phyloP scores from a whole-genome alignment of 306 rosid species.

The Trifolium subterraneum region DNA sequence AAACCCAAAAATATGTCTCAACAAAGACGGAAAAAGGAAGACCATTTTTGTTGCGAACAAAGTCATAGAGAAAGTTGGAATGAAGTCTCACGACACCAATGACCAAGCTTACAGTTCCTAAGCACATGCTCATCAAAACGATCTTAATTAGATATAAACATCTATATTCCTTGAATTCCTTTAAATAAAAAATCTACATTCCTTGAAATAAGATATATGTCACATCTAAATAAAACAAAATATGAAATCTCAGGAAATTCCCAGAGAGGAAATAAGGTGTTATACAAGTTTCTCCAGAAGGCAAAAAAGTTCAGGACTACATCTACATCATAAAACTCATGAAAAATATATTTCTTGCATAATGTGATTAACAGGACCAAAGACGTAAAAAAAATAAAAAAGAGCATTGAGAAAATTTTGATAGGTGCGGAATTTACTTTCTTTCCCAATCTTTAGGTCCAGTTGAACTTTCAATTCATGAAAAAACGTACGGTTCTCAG shows the following conservation, averaged over 20 bases:
- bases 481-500: constrained; percentile 19
- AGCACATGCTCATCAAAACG: too few relatives aligned
- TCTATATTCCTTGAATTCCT: too few relatives aligned
- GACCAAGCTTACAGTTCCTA: too few relatives aligned
- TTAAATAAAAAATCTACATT: too few relatives aligned
- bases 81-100: too few relatives aligned
- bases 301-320: constrained; percentile 5
- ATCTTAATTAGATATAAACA: too few relatives aligned
- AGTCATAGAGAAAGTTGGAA: too few relatives aligned
- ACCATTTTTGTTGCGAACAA: too few relatives aligned
- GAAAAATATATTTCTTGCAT: constrained; percentile 14
- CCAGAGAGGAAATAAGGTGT: background rate
- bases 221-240: constrained; percentile 1
- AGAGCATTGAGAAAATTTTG: constrained; percentile 12
- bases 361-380: background rate
- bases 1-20: too few relatives aligned
- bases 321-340: constrained; percentile 18
- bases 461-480: background rate
- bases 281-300: background rate
- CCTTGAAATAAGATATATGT: background rate
- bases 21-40: too few relatives aligned
- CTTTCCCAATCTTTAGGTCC: constrained; percentile 18
- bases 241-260: constrained; percentile 3
- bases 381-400: background rate
- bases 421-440: constrained; percentile 13